These are phyloP conservation scores for Podaxis sp. DNA, from an alignment of 768 basidiomycete genomes.

Conservation along the genomic window DNA sequence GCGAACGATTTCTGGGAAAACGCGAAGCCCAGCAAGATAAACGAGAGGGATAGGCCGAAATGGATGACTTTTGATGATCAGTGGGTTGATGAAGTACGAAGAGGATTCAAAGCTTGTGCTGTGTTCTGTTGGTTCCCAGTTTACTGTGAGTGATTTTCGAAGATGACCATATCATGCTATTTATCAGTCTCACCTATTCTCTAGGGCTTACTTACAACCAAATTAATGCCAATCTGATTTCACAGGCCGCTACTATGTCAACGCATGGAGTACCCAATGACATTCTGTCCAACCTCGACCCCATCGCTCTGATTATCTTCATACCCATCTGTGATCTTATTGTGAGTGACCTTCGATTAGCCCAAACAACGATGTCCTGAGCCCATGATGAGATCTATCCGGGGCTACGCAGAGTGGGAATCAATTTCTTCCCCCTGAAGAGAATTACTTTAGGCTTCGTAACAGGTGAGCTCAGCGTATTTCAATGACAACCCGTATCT, in stretches of 20 bases:
- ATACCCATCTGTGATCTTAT: conserved; percentile 68
- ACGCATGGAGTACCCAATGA: conserved; percentile 76
- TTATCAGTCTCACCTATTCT: background rate
- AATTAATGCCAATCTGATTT: conserved; percentile 73
- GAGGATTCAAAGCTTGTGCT: conserved; percentile 72
- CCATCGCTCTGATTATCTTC: conserved; percentile 68
- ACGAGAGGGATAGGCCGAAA: conserved; percentile 39
- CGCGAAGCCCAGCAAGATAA: conserved; percentile 62
- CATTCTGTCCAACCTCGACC: conserved; percentile 75
- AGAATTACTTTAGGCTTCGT: conserved; percentile 58
- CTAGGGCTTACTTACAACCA: conserved; percentile 73
- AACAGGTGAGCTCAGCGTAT: conserved; percentile 37
- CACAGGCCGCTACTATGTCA: conserved; percentile 79
- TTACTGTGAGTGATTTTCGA: conserved; percentile 40
- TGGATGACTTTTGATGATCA: conserved; percentile 81
- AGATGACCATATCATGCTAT: background rate
- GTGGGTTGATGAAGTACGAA: conserved; percentile 76
- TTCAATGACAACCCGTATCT: background rate
- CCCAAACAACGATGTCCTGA: background rate
- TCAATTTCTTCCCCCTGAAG: conserved; percentile 60
- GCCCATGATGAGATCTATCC: conserved; percentile 45
- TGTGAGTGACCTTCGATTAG: conserved; percentile 26
- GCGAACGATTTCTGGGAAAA: conserved; percentile 71
- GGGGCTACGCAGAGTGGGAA: conserved; percentile 45
- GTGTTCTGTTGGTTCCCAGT: conserved; percentile 65